Percentiles rank a stretch among this genome's conserved stretches.
These are phyloP conservation scores for Pythium pyrilobum DNA, from an alignment of 352 stramenopile species.

Conservation along the genomic window DNA sequence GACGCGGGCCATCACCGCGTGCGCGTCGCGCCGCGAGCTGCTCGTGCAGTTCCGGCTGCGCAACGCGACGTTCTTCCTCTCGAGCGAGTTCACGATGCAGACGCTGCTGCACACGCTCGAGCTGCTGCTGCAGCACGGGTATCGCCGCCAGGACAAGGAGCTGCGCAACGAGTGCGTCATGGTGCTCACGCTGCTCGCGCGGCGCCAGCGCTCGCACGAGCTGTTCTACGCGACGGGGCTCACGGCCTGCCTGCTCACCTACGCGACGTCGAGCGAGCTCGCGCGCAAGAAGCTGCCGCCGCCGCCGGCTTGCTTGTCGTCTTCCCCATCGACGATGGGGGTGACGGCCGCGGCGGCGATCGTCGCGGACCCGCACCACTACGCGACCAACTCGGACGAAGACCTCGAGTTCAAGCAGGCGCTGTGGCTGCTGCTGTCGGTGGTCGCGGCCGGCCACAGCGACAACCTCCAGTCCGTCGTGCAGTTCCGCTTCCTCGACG, in stretches of 20 bases:
- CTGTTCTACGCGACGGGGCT: constrained; percentile 58
- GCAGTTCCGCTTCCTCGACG: constrained; percentile 67
- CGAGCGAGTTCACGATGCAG: constrained; percentile 51
- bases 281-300: constrained; percentile 10
- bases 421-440: constrained; percentile 58
- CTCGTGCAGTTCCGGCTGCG: constrained; percentile 52
- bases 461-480: constrained; percentile 50
- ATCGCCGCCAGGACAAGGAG: constrained; percentile 74
- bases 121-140: constrained; percentile 47
- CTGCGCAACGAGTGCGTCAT: constrained; percentile 74
- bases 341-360: constrained; percentile 21
- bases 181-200: constrained; percentile 53
- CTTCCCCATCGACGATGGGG: neutral
- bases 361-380: constrained; percentile 49
- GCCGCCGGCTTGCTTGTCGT: neutral
- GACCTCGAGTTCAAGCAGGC: constrained; percentile 84
- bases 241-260: constrained; percentile 54
- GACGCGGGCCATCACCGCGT: constrained; percentile 31
- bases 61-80: constrained; percentile 61
- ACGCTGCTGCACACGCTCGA: constrained; percentile 54
- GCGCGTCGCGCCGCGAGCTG: constrained; percentile 46
- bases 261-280: constrained; percentile 49
- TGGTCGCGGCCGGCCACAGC: constrained; percentile 42
- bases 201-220: constrained; percentile 36
- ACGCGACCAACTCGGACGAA: constrained; percentile 60